Conservation (phyloP, 2,329 filamentous ascomycete species). For the Epichloe gansuensis region DNA sequence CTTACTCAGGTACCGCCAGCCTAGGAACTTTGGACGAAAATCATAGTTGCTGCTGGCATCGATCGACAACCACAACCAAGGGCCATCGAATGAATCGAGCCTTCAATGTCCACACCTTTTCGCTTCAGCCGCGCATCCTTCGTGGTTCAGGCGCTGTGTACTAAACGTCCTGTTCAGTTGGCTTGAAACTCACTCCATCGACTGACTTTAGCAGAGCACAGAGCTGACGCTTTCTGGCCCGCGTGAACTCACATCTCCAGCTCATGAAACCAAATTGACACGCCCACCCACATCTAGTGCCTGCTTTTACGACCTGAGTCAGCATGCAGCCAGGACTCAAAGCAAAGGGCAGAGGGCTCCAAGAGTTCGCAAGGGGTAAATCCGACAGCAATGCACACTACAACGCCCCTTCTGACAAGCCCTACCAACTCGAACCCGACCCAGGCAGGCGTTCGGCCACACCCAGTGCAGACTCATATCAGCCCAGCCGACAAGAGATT, state of each 20-base stretch:
- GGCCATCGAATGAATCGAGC: background rate
- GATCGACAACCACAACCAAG: background rate
- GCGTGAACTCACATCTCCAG: background rate
- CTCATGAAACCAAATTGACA: background rate
- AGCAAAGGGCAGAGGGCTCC: slow-evolving; percentile 18
- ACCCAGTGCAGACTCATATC: slow-evolving; percentile 7
- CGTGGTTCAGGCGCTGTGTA: background rate
- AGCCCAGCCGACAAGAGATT: slow-evolving; percentile 15
- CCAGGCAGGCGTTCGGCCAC: slow-evolving; percentile 11
- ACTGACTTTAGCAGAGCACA: background rate
- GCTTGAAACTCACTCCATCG: too few species aligned
- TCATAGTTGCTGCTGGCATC: background rate
- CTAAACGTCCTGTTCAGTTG: too few species aligned
- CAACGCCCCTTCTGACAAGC: slow-evolving; percentile 10
- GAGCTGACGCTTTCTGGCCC: background rate
- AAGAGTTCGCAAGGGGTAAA: slow-evolving; percentile 18
- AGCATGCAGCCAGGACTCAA: slow-evolving; percentile 20
- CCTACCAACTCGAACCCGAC: slow-evolving; percentile 6
- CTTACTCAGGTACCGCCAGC: background rate
- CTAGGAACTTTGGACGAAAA: background rate
- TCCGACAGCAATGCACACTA: slow-evolving; percentile 13
- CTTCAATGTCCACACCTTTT: background rate
- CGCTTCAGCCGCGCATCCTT: background rate
- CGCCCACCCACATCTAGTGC: background rate
- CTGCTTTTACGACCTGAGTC: background rate